Percentiles rank a stretch among this genome's conserved stretches.
phyloP scores from a whole-genome alignment of 108 stramenopile genomes.

The Pseudonitzschia multistriata region DNA sequence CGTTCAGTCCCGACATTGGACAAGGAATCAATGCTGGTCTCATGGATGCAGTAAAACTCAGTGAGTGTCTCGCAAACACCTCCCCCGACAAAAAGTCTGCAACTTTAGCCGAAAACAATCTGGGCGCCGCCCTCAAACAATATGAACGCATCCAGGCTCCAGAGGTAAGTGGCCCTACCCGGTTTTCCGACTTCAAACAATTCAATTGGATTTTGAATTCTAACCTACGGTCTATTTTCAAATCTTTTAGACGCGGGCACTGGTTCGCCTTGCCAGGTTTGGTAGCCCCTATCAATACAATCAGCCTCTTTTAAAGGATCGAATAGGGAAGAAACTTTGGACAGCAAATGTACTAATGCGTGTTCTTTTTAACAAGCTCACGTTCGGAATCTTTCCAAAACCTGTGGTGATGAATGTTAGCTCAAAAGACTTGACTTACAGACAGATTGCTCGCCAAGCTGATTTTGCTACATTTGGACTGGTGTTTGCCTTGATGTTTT shows the following conservation, averaged over 20 bases:
- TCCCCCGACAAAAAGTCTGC: neutral
- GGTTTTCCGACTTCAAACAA: neutral
- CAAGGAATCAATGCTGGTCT: constrained; percentile 88
- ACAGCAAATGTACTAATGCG: constrained; percentile 45
- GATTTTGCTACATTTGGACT: constrained; percentile 27
- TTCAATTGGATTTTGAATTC: neutral
- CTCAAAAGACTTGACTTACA: constrained; percentile 32
- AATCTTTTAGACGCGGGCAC: constrained; percentile 34
- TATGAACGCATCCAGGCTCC: neutral
- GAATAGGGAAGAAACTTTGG: constrained; percentile 34
- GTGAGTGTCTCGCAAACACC: neutral
- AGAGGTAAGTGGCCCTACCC: neutral
- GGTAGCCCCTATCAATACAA: constrained; percentile 60
- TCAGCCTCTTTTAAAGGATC: constrained; percentile 34
- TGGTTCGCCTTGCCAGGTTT: constrained; percentile 44
- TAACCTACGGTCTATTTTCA: neutral
- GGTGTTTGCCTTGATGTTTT: neutral
- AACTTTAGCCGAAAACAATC: neutral
- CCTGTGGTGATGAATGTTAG: constrained; percentile 34
- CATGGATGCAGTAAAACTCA: constrained; percentile 57
- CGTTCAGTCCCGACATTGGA: constrained; percentile 87
- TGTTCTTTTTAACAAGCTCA: constrained; percentile 46
- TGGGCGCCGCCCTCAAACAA: neutral
- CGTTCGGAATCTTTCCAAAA: constrained; percentile 38
- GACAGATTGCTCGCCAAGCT: constrained; percentile 53